These are phyloP conservation scores for Nectriaceae sp. DNA, from an alignment of 2,329 filamentous ascomycete species.

Conservation along the genomic window DNA sequence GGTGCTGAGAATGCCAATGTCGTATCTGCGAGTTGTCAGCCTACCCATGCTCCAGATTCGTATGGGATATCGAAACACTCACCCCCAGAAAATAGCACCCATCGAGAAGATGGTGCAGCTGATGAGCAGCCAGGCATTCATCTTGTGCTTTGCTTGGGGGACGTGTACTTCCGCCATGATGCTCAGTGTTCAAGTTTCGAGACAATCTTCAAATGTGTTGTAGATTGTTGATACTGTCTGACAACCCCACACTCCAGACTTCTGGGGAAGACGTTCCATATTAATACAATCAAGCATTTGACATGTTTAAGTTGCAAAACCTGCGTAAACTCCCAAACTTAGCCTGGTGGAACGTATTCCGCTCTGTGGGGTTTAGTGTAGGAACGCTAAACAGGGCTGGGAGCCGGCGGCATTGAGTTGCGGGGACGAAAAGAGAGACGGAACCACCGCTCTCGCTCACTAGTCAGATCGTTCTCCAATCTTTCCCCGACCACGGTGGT, in stretches of 20 bases:
- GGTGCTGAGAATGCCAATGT: slow-evolving; percentile 25
- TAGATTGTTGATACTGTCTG: neutral
- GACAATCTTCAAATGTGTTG: neutral
- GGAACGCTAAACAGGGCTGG: slow-evolving; percentile 2
- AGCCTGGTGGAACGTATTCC: slow-evolving; percentile 1
- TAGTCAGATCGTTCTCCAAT: neutral
- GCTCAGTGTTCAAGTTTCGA: neutral
- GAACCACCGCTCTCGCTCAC: slow-evolving; percentile 4
- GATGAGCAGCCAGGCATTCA: slow-evolving; percentile 14
- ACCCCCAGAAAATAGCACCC: slow-evolving; percentile 22
- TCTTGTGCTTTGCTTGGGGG: slow-evolving; percentile 3
- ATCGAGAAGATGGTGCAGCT: slow-evolving; percentile 17
- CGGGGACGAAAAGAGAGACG: slow-evolving; percentile 1
- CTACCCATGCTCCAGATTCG: too few species aligned
- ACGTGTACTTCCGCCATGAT: slow-evolving; percentile 3
- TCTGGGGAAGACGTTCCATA: slow-evolving; percentile 4
- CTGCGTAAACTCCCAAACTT: neutral
- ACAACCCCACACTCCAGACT: slow-evolving; percentile 1
- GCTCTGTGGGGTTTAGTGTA: slow-evolving; percentile 5
- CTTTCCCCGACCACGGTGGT: neutral
- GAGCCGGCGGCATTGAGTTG: slow-evolving; percentile 1
- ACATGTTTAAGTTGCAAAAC: neutral
- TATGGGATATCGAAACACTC: neutral
- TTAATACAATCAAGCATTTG: slow-evolving; percentile 2
- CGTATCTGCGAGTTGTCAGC: slow-evolving; percentile 11